Conservation (phyloP, 2,329 filamentous ascomycete species). For the Cladosporium sp. region DNA sequence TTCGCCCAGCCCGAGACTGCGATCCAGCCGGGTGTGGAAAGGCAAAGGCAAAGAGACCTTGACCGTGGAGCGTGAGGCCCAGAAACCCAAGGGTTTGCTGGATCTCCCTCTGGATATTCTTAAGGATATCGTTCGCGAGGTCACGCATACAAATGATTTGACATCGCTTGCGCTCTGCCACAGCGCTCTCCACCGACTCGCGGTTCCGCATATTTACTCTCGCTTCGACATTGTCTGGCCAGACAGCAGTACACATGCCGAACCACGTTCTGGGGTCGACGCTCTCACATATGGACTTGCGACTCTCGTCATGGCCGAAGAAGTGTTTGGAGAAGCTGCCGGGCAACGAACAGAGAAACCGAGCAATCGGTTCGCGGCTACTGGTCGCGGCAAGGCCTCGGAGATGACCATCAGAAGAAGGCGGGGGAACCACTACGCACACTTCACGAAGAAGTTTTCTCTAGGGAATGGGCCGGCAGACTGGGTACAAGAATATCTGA, state of each 20-base stretch:
- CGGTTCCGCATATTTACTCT: constrained; percentile 75
- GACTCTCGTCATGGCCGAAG: constrained; percentile 69
- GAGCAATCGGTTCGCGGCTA: constrained; percentile 22
- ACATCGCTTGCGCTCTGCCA: constrained; percentile 73
- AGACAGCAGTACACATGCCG: constrained; percentile 59
- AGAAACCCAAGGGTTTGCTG: constrained; percentile 59
- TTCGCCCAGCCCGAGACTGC: constrained; percentile 26
- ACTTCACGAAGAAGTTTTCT: constrained; percentile 76
- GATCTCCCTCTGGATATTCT: constrained; percentile 75
- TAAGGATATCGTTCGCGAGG: constrained; percentile 73
- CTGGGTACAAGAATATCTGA: constrained; percentile 77
- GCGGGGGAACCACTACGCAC: constrained; percentile 69
- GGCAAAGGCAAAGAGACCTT: constrained; percentile 39
- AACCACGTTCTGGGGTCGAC: constrained; percentile 69
- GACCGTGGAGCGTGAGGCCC: constrained; percentile 36
- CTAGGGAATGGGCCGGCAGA: constrained; percentile 74
- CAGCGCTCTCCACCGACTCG: constrained; percentile 68
- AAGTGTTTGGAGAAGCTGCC: constrained; percentile 53
- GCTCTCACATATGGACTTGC: constrained; percentile 77
- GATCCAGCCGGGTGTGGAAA: constrained; percentile 45
- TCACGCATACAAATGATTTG: constrained; percentile 76
- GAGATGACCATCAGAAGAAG: constrained; percentile 38
- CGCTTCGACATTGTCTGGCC: constrained; percentile 88
- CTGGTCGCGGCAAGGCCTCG: constrained; percentile 21
- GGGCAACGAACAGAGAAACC: constrained; percentile 33